Conservation (phyloP, 2,329 filamentous ascomycete species). For the Alternaria panax region DNA sequence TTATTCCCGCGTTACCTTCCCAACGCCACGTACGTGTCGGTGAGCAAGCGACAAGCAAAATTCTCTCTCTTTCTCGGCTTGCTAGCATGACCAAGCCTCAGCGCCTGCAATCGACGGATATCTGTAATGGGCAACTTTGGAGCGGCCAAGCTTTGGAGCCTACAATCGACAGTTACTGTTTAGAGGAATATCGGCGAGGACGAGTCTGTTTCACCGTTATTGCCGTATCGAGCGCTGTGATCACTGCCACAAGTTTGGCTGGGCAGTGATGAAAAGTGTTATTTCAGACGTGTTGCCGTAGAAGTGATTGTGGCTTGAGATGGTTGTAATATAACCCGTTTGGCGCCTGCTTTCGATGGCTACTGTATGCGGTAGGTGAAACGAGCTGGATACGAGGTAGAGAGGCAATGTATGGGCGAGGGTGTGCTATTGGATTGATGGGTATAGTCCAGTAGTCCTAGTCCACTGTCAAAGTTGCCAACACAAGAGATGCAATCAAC, state of each 20-base stretch:
- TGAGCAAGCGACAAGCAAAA: not conserved
- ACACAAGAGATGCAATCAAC: not conserved
- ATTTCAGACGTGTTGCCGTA: slow-evolving; percentile 11
- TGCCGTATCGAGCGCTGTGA: not conserved
- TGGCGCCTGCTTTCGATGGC: slow-evolving; percentile 18
- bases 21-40: not conserved
- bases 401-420: slow-evolving; percentile 1
- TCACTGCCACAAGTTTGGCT: not conserved
- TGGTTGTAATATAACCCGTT: slow-evolving; percentile 17
- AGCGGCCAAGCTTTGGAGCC: slow-evolving; percentile 12
- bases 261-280: not conserved
- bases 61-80: not conserved
- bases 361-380: slow-evolving; percentile 15
- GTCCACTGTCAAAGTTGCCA: not conserved
- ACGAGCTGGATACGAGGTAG: not conserved
- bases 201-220: slow-evolving; percentile 1
- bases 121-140: slow-evolving; percentile 5
- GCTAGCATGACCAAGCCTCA: slow-evolving; percentile 11
- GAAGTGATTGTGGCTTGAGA: not conserved
- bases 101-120: slow-evolving; percentile 8
- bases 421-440: slow-evolving; percentile 17
- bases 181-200: slow-evolving; percentile 4
- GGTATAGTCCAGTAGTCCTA: slow-evolving; percentile 6
- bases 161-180: slow-evolving; percentile 14
- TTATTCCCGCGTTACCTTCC: slow-evolving; percentile 5